These are phyloP conservation scores for Amauroascus verrucosus DNA, from an alignment of 2,329 filamentous ascomycete genomes.

Conservation along the genomic window DNA sequence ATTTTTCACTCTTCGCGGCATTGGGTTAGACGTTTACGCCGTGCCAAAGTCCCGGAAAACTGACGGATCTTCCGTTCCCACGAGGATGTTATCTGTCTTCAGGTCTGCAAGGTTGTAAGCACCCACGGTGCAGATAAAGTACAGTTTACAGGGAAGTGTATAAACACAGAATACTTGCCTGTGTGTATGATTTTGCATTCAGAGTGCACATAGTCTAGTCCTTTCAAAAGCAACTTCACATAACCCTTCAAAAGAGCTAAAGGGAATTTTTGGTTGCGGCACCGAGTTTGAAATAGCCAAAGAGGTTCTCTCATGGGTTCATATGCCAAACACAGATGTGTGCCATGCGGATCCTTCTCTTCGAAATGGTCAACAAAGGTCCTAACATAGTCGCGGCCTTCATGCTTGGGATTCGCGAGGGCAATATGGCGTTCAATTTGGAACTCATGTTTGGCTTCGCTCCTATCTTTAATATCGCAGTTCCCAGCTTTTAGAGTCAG, in stretches of 20 bases:
- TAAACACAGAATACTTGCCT: no score
- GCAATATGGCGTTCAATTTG: neutral
- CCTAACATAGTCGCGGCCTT: constrained; percentile 21
- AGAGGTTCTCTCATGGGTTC: constrained; percentile 28
- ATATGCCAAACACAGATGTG: constrained; percentile 26
- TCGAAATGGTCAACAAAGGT: constrained; percentile 23
- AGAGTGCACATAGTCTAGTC: constrained; percentile 33
- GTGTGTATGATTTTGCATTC: constrained; percentile 34
- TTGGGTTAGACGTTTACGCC: no score
- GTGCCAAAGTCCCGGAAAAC: no score
- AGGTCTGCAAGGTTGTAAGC: no score
- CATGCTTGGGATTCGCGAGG: constrained; percentile 12
- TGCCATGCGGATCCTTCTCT: constrained; percentile 17
- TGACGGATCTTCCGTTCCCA: no score
- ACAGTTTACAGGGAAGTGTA: no score
- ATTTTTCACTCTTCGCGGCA: neutral
- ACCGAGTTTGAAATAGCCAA: constrained; percentile 21
- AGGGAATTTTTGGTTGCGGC: constrained; percentile 18
- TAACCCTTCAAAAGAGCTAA: constrained; percentile 22
- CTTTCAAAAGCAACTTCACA: constrained; percentile 27
- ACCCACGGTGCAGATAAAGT: no score
- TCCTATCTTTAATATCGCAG: neutral
- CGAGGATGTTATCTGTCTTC: no score
- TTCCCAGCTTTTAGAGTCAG: neutral
- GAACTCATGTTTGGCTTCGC: neutral